Percentiles rank a stretch among this genome's conserved stretches.
phyloP scores from a whole-genome alignment of 108 stramenopile genomes.

The Cyclotella baltica region DNA sequence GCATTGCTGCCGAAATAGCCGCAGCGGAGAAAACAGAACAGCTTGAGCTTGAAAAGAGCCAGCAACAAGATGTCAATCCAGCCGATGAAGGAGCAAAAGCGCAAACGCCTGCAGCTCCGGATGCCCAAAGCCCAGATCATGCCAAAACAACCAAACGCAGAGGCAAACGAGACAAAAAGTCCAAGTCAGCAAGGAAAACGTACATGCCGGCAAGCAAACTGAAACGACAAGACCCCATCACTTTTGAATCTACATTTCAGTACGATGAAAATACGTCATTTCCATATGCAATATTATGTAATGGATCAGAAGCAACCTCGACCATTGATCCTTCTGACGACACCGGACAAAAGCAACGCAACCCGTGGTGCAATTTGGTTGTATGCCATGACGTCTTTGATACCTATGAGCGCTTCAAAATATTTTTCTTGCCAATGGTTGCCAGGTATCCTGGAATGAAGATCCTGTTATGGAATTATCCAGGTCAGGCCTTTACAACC shows the following conservation, averaged over 20 bases:
- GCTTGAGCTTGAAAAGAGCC: background rate
- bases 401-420: conserved; percentile 80
- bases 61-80: background rate
- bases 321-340: background rate
- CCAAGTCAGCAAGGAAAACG: conserved; percentile 11
- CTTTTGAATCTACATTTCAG: conserved; percentile 49
- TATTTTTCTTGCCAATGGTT: conserved; percentile 76
- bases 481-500: conserved; percentile 89
- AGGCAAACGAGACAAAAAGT: conserved; percentile 3
- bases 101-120: background rate
- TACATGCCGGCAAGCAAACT: conserved; percentile 7
- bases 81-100: background rate
- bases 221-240: conserved; percentile 42
- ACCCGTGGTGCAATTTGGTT: conserved; percentile 72
- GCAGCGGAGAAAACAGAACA: background rate
- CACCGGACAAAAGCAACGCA: background rate
- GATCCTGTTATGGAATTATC: conserved; percentile 90
- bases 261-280: conserved; percentile 55
- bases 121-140: background rate
- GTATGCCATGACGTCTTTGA: conserved; percentile 91
- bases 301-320: conserved; percentile 14
- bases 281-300: conserved; percentile 45
- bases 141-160: background rate
- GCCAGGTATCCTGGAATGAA: conserved; percentile 76
- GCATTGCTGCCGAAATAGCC: conserved; percentile 2